Conservation (phyloP, 345 rosid genomes). For the Excoecaria agallocha region DNA sequence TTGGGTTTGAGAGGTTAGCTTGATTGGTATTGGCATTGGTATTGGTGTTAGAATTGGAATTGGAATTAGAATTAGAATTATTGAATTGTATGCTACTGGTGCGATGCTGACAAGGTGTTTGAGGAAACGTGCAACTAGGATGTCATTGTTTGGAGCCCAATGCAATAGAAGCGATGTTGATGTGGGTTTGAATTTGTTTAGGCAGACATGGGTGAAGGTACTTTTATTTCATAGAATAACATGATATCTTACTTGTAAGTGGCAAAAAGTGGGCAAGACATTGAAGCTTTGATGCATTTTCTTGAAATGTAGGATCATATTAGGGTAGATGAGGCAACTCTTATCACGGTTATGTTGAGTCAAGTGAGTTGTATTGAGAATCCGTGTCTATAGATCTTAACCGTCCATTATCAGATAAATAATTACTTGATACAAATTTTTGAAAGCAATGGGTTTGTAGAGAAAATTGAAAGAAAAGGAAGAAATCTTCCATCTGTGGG, state of each 20-base stretch:
- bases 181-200: constrained; percentile 47
- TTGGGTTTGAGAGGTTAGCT: constrained; percentile 49
- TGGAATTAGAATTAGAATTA: constrained; percentile 60
- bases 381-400: constrained; percentile 42
- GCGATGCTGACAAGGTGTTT: constrained; percentile 57
- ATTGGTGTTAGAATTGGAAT: too few relatives aligned
- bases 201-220: constrained; percentile 53
- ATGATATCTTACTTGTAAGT: constrained; percentile 63
- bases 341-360: constrained; percentile 49
- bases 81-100: constrained; percentile 45
- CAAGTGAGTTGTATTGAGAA: constrained; percentile 35
- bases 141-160: constrained; percentile 59
- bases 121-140: constrained; percentile 53
- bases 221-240: constrained; percentile 62
- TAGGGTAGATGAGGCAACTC: constrained; percentile 58
- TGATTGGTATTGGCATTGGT: too few relatives aligned
- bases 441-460: too few relatives aligned
- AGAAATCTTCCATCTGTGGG: too few relatives aligned
- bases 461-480: too few relatives aligned
- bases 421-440: too few relatives aligned
- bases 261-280: constrained; percentile 49
- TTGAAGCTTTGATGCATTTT: constrained; percentile 59
- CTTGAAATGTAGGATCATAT: constrained; percentile 55
- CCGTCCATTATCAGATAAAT: too few relatives aligned
- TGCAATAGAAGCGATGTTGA: constrained; percentile 53